phyloP scores from a whole-genome alignment of 2,329 filamentous ascomycete species.

The Ciborinia camelliae region DNA sequence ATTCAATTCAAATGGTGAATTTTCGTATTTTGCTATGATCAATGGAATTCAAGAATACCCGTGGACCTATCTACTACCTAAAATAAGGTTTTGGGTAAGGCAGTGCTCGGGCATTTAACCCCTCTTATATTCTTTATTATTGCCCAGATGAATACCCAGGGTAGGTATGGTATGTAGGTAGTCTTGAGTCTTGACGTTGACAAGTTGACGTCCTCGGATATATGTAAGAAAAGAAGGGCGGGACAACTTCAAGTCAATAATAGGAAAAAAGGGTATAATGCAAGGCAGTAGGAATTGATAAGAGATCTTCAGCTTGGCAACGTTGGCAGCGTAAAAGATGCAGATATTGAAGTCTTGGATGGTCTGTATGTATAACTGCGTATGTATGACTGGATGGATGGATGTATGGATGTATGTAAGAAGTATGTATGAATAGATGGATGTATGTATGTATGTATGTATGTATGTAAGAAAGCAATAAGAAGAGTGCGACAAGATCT shows the following conservation, averaged over 20 bases:
- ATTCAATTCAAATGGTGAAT: background rate
- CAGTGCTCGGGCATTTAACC: conserved; percentile 5
- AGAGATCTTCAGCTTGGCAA: conserved; percentile 11
- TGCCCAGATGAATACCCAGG: background rate
- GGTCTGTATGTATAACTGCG: background rate
- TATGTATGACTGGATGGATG: background rate
- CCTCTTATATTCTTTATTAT: conserved; percentile 18
- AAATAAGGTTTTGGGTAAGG: conserved; percentile 1
- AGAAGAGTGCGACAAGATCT: background rate
- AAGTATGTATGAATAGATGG: background rate
- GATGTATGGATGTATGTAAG: background rate
- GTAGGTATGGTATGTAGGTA: too few relatives aligned
- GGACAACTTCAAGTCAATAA: background rate
- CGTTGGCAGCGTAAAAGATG: conserved; percentile 9
- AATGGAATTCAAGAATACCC: conserved; percentile 3
- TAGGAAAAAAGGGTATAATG: background rate
- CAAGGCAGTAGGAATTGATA: background rate
- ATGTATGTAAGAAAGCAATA: background rate
- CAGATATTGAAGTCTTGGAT: conserved; percentile 10
- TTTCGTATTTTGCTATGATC: background rate
- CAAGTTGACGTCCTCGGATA: conserved; percentile 7
- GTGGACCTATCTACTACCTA: background rate
- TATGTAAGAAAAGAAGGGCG: background rate
- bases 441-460: background rate
- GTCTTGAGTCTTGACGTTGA: conserved; percentile 4